A percentile compares a stretch with the other conserved stretches of the same genome.
Conservation (phyloP, 1,139 yeast genomes). For the Geotrichum citri-aurantii region DNA sequence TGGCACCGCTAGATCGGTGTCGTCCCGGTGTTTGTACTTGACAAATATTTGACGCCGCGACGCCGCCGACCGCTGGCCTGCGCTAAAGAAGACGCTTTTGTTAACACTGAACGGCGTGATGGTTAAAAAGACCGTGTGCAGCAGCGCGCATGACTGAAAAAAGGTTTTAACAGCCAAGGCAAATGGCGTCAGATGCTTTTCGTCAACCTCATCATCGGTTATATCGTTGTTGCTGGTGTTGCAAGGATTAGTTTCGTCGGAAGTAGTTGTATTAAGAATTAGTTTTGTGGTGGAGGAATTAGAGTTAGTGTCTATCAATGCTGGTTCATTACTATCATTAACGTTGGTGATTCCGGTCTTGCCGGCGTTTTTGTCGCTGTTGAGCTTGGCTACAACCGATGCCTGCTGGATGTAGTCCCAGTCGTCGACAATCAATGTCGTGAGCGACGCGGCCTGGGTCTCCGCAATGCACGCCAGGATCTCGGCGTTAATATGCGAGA, state of each 20-base stretch:
- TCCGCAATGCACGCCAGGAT: background rate
- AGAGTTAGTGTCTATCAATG: background rate
- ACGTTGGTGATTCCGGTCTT: background rate
- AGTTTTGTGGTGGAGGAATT: background rate
- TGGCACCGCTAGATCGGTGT: background rate
- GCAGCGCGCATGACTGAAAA: background rate
- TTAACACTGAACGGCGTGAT: background rate
- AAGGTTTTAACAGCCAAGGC: background rate
- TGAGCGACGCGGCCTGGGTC: background rate
- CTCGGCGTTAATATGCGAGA: background rate
- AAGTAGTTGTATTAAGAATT: background rate
- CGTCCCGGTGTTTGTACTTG: background rate
- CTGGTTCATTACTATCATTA: background rate
- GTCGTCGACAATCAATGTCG: conserved; percentile 3
- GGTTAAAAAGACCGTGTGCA: background rate
- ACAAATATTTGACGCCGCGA: background rate
- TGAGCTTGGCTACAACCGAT: background rate
- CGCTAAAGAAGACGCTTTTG: background rate
- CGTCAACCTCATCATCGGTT: background rate
- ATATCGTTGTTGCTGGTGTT: background rate
- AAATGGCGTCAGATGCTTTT: background rate
- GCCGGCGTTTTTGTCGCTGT: background rate
- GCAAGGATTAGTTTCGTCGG: background rate
- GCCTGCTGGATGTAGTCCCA: background rate
- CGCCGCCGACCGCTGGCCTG: background rate